Percentiles rank a stretch among this genome's conserved stretches.
phyloP scores from a whole-genome alignment of 345 rosid species.

The Melaleuca alternifolia region DNA sequence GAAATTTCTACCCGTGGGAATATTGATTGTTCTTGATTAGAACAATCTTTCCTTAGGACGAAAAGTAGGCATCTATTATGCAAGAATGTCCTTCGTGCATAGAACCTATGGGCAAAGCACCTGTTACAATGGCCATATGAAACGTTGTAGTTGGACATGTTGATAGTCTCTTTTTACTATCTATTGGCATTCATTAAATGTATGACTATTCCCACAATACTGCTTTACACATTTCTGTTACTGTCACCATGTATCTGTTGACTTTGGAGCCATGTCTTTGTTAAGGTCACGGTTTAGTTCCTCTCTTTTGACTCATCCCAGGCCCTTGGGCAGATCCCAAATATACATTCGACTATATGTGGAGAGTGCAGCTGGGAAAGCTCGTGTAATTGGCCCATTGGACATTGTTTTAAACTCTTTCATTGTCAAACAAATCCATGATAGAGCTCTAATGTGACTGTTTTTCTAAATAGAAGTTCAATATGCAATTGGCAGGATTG shows the following conservation, averaged over 20 bases:
- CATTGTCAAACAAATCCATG: not conserved
- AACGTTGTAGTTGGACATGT: not conserved
- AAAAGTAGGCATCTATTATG: not conserved
- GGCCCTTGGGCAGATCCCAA: not conserved
- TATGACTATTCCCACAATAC: not conserved
- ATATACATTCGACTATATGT: not conserved
- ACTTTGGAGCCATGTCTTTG: not conserved
- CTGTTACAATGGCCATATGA: not conserved
- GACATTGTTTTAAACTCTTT: not conserved
- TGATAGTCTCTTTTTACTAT: not conserved
- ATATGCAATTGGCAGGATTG: not conserved
- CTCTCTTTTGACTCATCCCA: not conserved
- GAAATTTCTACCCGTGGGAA: not conserved
- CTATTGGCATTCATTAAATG: not conserved
- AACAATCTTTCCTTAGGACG: not conserved
- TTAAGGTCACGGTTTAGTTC: not conserved
- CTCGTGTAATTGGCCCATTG: not conserved
- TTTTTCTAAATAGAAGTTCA: not conserved
- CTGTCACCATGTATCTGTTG: not conserved
- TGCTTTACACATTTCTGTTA: not conserved
- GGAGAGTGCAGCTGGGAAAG: not conserved
- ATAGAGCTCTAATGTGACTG: not conserved
- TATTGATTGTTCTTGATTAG: not conserved
- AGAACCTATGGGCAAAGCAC: not conserved
- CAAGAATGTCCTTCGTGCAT: not conserved